These are phyloP conservation scores for Wallacemonas collosoma DNA, from an alignment of 208 protist genomes.

Conservation along the genomic window DNA sequence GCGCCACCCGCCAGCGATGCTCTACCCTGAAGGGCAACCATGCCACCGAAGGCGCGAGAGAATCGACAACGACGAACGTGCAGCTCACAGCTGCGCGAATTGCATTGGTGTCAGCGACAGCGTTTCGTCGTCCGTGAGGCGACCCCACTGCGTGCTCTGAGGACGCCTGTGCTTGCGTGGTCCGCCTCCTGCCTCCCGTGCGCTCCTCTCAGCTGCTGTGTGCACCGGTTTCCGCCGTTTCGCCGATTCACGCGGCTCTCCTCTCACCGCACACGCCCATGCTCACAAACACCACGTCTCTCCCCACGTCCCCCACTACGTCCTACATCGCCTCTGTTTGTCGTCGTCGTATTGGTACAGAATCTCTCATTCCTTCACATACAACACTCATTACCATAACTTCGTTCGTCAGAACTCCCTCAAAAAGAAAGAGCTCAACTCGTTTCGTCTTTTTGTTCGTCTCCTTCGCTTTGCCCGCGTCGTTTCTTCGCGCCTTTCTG, in stretches of 20 bases:
- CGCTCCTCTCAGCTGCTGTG: too few species aligned
- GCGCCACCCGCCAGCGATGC: too few species aligned
- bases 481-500: not conserved
- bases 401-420: conserved; percentile 8
- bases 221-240: too few species aligned
- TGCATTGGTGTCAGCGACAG: too few species aligned
- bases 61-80: too few species aligned
- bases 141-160: too few species aligned
- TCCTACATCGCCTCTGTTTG: conserved; percentile 6
- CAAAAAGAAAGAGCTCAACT: not conserved
- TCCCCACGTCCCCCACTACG: not conserved
- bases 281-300: not conserved
- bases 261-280: not conserved
- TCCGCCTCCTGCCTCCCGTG: too few species aligned
- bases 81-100: too few species aligned
- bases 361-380: not conserved
- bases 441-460: not conserved
- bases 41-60: too few species aligned
- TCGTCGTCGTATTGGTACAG: not conserved
- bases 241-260: too few species aligned
- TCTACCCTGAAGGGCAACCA: not conserved
- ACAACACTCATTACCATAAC: conserved; percentile 13
- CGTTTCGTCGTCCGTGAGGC: too few species aligned
- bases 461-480: conserved; percentile 20
- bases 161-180: too few species aligned